These are phyloP conservation scores for Nakazawaea anatomiae DNA, from an alignment of 805 yeast genomes.

Conservation along the genomic window DNA sequence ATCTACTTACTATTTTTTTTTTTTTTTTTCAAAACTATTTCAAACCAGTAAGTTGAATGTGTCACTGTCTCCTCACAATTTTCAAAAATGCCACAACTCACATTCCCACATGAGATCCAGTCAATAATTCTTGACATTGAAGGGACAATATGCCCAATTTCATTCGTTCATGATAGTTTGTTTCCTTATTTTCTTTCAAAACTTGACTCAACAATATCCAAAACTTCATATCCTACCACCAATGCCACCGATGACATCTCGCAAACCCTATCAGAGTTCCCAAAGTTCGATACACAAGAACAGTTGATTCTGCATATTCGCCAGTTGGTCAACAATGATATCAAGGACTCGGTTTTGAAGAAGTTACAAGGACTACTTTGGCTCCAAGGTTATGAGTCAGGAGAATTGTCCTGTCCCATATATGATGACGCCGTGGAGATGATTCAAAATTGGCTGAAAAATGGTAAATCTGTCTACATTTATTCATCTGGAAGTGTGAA, in stretches of 20 bases:
- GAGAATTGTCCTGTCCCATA: constrained; percentile 72
- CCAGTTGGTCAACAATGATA: constrained; percentile 54
- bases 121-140: constrained; percentile 69
- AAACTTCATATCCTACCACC: constrained; percentile 27
- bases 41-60: too few relatives aligned
- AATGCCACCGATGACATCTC: constrained; percentile 22
- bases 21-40: too few relatives aligned
- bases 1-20: too few relatives aligned
- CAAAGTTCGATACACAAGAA: constrained; percentile 25
- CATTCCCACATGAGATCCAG: constrained; percentile 1
- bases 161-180: constrained; percentile 74
- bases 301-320: constrained; percentile 42
- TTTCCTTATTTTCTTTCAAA: constrained; percentile 67
- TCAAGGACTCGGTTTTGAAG: constrained; percentile 75
- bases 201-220: constrained; percentile 35
- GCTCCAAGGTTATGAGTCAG: constrained; percentile 73
- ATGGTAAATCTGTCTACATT: constrained; percentile 43
- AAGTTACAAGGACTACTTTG: constrained; percentile 80
- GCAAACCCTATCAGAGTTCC: constrained; percentile 38
- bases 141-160: constrained; percentile 89
- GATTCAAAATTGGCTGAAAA: constrained; percentile 36
- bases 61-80: neutral
- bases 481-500: constrained; percentile 87
- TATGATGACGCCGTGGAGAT: constrained; percentile 64
- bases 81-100: neutral